Percentiles rank a stretch among this genome's conserved stretches.
Evolutionary conservation across 495 filamentous ascomycete species (phyloP).

Genomic region (Bacidia rubella): DNA sequence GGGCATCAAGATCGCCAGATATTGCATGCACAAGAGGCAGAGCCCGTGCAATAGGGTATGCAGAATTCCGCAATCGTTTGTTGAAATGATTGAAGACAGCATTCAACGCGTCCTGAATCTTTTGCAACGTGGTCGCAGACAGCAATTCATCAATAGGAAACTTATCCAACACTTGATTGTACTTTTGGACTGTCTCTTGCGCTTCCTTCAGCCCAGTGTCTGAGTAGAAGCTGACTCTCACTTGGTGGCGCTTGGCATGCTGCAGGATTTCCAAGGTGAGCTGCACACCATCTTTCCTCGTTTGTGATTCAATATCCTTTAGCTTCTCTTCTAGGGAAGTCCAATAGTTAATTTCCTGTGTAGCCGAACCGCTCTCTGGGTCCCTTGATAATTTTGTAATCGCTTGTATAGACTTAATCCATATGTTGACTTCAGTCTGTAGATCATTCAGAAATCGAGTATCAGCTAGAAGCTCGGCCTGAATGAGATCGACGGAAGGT

Average conservation of each 20-base stretch:
- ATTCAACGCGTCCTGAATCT: slow-evolving; percentile 77
- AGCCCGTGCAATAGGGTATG: slow-evolving; percentile 84
- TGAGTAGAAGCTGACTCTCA: slow-evolving; percentile 86
- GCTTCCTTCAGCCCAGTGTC: slow-evolving; percentile 94
- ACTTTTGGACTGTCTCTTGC: slow-evolving; percentile 89
- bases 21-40: slow-evolving; percentile 97
- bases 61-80: slow-evolving; percentile 88
- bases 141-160: slow-evolving; percentile 92
- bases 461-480: slow-evolving; percentile 56
- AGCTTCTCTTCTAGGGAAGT: slow-evolving; percentile 84
- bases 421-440: slow-evolving; percentile 83
- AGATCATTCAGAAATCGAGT: slow-evolving; percentile 87
- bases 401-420: slow-evolving; percentile 97
- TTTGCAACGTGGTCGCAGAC: slow-evolving; percentile 77
- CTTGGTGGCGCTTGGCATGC: slow-evolving; percentile 91
- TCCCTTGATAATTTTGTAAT: slow-evolving; percentile 91
- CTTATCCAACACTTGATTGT: slow-evolving; percentile 96
- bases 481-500: slow-evolving; percentile 63
- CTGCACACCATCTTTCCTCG: slow-evolving; percentile 75
- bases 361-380: slow-evolving; percentile 73
- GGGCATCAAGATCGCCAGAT: slow-evolving; percentile 76
- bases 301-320: slow-evolving; percentile 77
- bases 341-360: slow-evolving; percentile 98
- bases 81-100: slow-evolving; percentile 88
- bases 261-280: slow-evolving; percentile 88